A percentile compares a stretch with the other conserved stretches of the same genome.
Evolutionary conservation across 805 yeast genomes (phyloP).

Genomic region (Torulaspora franciscae): DNA sequence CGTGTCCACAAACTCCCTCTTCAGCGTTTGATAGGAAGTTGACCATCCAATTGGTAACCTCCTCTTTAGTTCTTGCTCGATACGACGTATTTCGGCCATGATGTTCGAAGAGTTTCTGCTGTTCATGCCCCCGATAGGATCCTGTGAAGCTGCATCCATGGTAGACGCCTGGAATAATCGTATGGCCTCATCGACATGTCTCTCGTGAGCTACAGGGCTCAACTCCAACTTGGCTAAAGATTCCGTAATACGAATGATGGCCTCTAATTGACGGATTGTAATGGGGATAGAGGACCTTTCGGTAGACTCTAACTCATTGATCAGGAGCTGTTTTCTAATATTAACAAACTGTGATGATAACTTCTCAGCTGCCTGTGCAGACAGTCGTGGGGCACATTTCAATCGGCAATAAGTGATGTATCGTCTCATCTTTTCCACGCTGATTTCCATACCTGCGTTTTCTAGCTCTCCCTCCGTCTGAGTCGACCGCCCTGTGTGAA

Average conservation of each 20-base stretch:
- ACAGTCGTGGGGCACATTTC: slow-evolving; percentile 87
- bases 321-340: slow-evolving; percentile 76
- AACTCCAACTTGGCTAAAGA: slow-evolving; percentile 82
- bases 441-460: slow-evolving; percentile 67
- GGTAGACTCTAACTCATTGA: slow-evolving; percentile 72
- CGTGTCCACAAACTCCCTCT: slow-evolving; percentile 72
- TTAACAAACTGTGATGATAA: slow-evolving; percentile 89
- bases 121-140: slow-evolving; percentile 45
- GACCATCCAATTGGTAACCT: slow-evolving; percentile 96
- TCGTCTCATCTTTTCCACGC: slow-evolving; percentile 85
- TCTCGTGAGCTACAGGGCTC: slow-evolving; percentile 76
- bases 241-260: slow-evolving; percentile 93
- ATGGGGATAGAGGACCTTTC: slow-evolving; percentile 95
- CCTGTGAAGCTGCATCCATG: slow-evolving; percentile 77
- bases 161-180: slow-evolving; percentile 94
- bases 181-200: slow-evolving; percentile 93
- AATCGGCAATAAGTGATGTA: slow-evolving; percentile 86
- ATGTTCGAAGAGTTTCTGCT: slow-evolving; percentile 53
- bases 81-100: slow-evolving; percentile 65
- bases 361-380: slow-evolving; percentile 84
- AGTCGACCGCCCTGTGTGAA: slow-evolving; percentile 72
- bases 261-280: slow-evolving; percentile 95
- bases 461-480: slow-evolving; percentile 46
- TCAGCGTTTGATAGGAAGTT: slow-evolving; percentile 76
- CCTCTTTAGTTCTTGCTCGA: slow-evolving; percentile 81